Base-by-base conservation (phyloP, 257 asterid species). In the Capsicum rhomboideum region DNA sequence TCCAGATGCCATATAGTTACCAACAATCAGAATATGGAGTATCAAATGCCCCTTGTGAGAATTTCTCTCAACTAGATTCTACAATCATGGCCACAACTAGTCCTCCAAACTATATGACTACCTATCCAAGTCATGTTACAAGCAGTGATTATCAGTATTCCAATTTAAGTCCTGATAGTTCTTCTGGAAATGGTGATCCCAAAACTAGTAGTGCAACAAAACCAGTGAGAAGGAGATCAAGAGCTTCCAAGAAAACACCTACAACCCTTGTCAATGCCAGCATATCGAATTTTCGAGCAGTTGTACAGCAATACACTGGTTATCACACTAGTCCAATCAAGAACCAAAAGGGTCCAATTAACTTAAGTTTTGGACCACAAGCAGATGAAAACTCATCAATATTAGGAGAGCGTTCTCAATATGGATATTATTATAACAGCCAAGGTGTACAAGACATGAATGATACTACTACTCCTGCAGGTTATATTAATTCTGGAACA, bases 281-380 rank as follows among this genome's bases (percentile, higher is more conserved):
- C 82, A 34, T 89, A 63, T 77, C 71, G 63, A 89, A 89, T 53
- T 92, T 92, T 6, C 90, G 93, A 83, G 92, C 91, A 61, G 87
- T 90, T 50, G 95, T 92, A 79, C 95, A 64, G 49, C 84, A 82
- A 31, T 82, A 61, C 49, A 82, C 79, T 66, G 84, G 84, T 10
- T 66, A 66, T 46, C 84, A 67, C n/a, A 64, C 78, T 26, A 10
- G 53, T 20, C 58, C 84, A 67, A 42, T 66, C 78, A 66, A 20
- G 11, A 66, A 44, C 8, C 84, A 63, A 29, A 82, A 23, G 64
- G 84, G 84, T 82, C 79, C 84, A 29, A 53, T 82, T 44, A 82
- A 61, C 67, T 28, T 82, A 8, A 82, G 78, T 12, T 82, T 66
- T 20, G 84, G 84, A 66, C 28, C 61, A 49, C 61, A 10, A 31